These are phyloP conservation scores for Dacryopinax primogenitus DNA, from an alignment of 768 basidiomycete species.

Conservation along the genomic window DNA sequence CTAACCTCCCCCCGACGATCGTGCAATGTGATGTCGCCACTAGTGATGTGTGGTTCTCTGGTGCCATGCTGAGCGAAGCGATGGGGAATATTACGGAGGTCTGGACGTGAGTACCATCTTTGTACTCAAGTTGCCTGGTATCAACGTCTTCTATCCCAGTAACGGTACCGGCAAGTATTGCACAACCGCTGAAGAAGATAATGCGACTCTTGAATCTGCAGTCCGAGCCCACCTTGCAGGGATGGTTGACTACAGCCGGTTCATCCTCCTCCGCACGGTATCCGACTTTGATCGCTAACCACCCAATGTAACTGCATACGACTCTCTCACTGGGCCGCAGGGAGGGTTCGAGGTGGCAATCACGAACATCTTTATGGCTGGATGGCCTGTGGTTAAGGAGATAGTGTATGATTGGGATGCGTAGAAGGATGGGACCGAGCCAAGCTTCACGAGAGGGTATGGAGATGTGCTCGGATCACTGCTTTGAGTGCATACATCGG, in stretches of 20 bases:
- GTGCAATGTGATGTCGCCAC: slow-evolving; percentile 30
- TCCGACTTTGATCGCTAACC: slow-evolving; percentile 28
- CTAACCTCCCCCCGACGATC: slow-evolving; percentile 26
- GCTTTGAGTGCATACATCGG: no score
- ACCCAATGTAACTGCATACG: slow-evolving; percentile 18
- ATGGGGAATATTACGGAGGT: slow-evolving; percentile 31
- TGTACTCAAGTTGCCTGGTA: not conserved
- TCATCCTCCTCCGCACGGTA: slow-evolving; percentile 31
- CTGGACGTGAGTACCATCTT: slow-evolving; percentile 23
- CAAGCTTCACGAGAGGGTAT: slow-evolving; percentile 4
- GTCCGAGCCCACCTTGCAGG: slow-evolving; percentile 27
- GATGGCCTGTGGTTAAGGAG: slow-evolving; percentile 29
- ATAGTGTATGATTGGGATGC: slow-evolving; percentile 29
- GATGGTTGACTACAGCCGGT: slow-evolving; percentile 29
- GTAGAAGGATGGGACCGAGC: slow-evolving; percentile 8
- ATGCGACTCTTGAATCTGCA: slow-evolving; percentile 30
- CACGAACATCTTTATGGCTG: slow-evolving; percentile 30
- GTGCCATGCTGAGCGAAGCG: slow-evolving; percentile 27
- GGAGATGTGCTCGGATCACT: slow-evolving; percentile 3
- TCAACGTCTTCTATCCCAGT: not conserved
- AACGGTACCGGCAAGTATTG: slow-evolving; percentile 26
- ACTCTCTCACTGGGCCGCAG: slow-evolving; percentile 23
- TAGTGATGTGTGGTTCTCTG: slow-evolving; percentile 30
- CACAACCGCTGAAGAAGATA: slow-evolving; percentile 33
- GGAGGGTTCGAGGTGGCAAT: slow-evolving; percentile 28